Percentiles rank a stretch among this genome's conserved stretches.
phyloP scores from a whole-genome alignment of 202 grass and related monocot species.

The Bolboschoenoplectus hybrid region DNA sequence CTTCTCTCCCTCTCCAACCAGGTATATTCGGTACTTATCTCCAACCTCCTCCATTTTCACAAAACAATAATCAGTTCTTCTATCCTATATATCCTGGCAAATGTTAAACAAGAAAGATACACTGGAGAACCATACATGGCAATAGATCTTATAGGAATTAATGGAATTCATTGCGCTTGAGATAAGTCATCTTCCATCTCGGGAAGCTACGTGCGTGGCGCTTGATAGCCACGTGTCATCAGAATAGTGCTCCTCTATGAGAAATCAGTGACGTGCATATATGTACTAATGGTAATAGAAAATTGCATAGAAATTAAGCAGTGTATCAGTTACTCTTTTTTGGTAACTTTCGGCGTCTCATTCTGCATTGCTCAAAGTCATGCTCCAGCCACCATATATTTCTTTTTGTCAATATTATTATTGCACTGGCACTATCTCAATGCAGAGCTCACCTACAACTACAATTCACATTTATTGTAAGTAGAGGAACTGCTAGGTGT shows the following conservation, averaged over 20 bases:
- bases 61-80: neutral
- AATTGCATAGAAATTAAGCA: neutral
- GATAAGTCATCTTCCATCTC: neutral
- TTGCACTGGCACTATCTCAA: neutral
- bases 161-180: neutral
- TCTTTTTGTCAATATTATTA: neutral
- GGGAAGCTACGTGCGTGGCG: neutral
- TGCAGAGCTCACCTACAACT: neutral
- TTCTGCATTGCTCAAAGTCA: neutral
- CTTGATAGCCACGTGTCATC: neutral
- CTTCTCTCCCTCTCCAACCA: slow-evolving; percentile 77
- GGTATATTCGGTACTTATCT: slow-evolving; percentile 70
- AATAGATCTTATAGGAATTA: neutral
- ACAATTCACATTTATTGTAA: neutral
- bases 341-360: neutral
- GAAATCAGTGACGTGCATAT: neutral
- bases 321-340: slow-evolving; percentile 27
- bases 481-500: neutral
- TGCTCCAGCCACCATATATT: neutral
- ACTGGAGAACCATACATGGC: neutral
- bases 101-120: neutral
- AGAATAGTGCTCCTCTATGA: neutral
- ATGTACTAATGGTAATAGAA: neutral
- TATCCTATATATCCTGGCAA: neutral
- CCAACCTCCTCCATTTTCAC: slow-evolving; percentile 35